phyloP scores from a whole-genome alignment of 2,329 filamentous ascomycete species.

The Elsinoe australis region DNA sequence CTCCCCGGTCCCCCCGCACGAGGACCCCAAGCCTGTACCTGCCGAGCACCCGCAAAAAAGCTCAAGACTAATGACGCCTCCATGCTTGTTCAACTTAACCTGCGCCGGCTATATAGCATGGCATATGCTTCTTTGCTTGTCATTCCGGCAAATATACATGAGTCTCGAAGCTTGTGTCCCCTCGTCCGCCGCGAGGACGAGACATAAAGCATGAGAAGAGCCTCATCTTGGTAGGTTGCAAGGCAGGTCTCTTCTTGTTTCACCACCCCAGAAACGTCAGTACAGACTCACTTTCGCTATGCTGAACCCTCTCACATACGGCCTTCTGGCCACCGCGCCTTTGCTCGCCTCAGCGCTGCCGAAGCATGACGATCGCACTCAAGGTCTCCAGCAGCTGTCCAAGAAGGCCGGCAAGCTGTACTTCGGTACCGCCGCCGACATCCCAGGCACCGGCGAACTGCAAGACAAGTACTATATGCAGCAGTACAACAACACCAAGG shows the following conservation, averaged over 20 bases:
- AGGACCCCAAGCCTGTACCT: conserved; percentile 1
- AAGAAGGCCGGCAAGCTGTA: conserved; percentile 47
- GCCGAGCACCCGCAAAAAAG: no score
- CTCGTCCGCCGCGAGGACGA: neutral
- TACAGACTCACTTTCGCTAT: neutral
- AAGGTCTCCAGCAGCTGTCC: conserved; percentile 46
- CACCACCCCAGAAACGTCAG: no score
- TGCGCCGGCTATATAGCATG: conserved; percentile 7
- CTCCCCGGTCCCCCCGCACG: no score
- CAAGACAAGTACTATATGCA: conserved; percentile 48
- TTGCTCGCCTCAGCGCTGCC: neutral
- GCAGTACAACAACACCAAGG: conserved; percentile 47
- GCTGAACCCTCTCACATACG: conserved; percentile 5
- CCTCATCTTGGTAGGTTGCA: neutral
- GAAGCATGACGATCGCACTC: neutral
- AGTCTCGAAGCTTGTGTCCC: neutral
- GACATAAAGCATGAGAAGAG: neutral
- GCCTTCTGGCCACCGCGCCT: conserved; percentile 2
- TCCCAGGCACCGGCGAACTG: conserved; percentile 37
- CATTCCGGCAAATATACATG: neutral
- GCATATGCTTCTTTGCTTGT: conserved; percentile 7
- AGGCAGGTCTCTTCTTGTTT: no score
- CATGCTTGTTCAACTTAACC: no score
- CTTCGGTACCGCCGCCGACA: conserved; percentile 54
- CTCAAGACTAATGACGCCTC: no score